phyloP scores from a whole-genome alignment of 768 basidiomycete genomes.

The Daedaleopsis sinensis region DNA sequence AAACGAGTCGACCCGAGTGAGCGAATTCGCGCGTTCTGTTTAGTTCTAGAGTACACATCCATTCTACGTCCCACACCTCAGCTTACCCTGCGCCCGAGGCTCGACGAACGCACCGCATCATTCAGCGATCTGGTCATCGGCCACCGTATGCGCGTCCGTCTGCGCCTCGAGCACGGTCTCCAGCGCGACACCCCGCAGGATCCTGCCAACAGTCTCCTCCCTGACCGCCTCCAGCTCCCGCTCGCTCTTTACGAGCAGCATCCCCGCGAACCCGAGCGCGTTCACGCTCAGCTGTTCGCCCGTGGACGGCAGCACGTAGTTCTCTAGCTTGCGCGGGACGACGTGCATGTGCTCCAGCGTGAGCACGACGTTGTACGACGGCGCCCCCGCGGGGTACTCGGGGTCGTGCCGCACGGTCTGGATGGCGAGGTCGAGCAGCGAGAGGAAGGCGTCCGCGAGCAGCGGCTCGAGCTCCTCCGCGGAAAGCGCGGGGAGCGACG shows the following conservation, averaged over 20 bases:
- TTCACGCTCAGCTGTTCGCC: conserved; percentile 75
- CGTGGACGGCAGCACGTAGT: conserved; percentile 52
- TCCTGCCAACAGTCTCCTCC: conserved; percentile 60
- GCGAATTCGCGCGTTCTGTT: too few species aligned
- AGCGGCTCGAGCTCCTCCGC: conserved; percentile 50
- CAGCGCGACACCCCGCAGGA: conserved; percentile 66
- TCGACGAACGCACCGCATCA: background rate
- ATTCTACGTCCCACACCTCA: too few species aligned
- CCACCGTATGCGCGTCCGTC: conserved; percentile 33
- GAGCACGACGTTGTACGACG: conserved; percentile 83
- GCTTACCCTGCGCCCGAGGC: too few species aligned
- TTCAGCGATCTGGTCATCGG: conserved; percentile 4
- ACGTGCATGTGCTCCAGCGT: conserved; percentile 85
- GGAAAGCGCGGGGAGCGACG: conserved; percentile 38
- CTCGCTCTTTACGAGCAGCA: conserved; percentile 85
- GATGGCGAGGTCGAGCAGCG: conserved; percentile 76
- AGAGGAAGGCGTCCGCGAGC: conserved; percentile 65
- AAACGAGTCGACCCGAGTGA: too few species aligned
- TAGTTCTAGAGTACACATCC: too few species aligned
- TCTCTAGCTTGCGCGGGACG: conserved; percentile 75
- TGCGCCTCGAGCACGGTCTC: conserved; percentile 71
- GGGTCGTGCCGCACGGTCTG: conserved; percentile 71
- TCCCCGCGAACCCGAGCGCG: conserved; percentile 87
- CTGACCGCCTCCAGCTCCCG: conserved; percentile 72
- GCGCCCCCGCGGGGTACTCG: conserved; percentile 60